Percentiles rank a stretch among this genome's conserved stretches.
These are phyloP conservation scores for Penicillium salamii DNA, from an alignment of 495 filamentous ascomycete genomes.

Conservation along the genomic window DNA sequence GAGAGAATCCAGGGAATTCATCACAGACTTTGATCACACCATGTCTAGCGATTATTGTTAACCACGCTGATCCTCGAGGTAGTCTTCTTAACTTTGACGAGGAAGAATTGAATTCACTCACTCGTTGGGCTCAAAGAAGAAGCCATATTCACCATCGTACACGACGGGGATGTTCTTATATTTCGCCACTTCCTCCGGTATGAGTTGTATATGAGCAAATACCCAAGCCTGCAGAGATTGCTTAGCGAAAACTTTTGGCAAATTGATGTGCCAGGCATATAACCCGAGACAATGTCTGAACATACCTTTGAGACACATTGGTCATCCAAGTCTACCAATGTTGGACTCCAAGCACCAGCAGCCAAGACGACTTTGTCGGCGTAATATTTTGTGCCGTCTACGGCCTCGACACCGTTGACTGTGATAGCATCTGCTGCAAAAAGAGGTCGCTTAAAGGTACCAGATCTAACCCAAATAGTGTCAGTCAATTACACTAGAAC, in stretches of 20 bases:
- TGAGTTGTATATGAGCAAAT: conserved; percentile 46
- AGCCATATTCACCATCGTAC: conserved; percentile 49
- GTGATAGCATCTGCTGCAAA: conserved; percentile 11
- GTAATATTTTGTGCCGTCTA: conserved; percentile 31
- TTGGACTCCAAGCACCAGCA: conserved; percentile 37
- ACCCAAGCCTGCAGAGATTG: conserved; percentile 37
- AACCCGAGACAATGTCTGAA: background rate
- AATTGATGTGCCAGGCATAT: background rate
- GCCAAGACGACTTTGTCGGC: conserved; percentile 37
- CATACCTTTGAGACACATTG: conserved; percentile 38
- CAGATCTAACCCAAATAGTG: conserved; percentile 6
- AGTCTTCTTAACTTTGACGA: background rate
- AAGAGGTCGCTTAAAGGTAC: conserved; percentile 15
- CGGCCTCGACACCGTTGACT: conserved; percentile 30
- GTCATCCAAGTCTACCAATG: conserved; percentile 34
- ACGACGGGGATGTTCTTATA: conserved; percentile 48
- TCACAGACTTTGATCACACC: conserved; percentile 52
- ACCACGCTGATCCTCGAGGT: too few relatives aligned
- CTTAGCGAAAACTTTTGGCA: background rate
- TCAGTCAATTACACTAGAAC: background rate
- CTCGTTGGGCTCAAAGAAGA: conserved; percentile 54
- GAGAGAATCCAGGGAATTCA: conserved; percentile 43
- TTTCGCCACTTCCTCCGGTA: conserved; percentile 33
- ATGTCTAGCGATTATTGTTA: conserved; percentile 12
- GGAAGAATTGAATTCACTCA: conserved; percentile 10